Base-by-base conservation (phyloP, 1,284 basidiomycete genomes). In the Ustilago trichophora region DNA sequence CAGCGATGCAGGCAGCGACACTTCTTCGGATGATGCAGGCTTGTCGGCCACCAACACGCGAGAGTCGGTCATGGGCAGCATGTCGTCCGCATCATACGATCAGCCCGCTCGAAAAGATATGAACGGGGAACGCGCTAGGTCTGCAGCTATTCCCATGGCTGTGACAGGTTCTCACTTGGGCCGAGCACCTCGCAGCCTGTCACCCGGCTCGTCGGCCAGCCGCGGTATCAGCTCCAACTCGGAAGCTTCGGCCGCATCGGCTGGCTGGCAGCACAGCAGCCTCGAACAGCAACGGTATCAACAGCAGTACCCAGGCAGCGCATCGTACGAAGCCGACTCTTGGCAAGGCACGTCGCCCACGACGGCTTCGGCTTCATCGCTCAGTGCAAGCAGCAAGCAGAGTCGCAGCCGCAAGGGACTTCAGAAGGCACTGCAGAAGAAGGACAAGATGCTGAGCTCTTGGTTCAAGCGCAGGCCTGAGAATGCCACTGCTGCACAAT, bases 401-500 rank as follows among this genome's bases (percentile, higher is more conserved):
- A 48, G 51, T 15, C 52, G 53, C n/a, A 48, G 57, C 25, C 48
- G 62, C 40, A 68, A 57, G 19, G 68, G 65, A 5, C 35, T 67
- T 13, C 56, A 57, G 26, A 45, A 44, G 18, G 63, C 59, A 16
- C 40, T 67, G 24, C 53, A 56, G 48, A 72, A 60, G 49, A 72
- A 66, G 52, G 70, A 73, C 48, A 69, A 68, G 57, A 54, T 60
- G 54, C 45, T 75, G 40, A 59, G 36, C 44, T 66, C 56, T 10
- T 75, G 71, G 73, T 73, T 75, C 51, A 62, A 65, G 33, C 71
- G 57, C 22, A 58, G 46, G 29, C 58, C 60, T 4, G 53, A 54
- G 18, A 44, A 42, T n/a, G 24, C 36, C 6, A 29, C 38, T 3
- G 24, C 11, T 19, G 21, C 52, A 13, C 13, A 33, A 26, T 21